phyloP scores from a whole-genome alignment of 2,329 filamentous ascomycete species.

The Diaporthe aspalathi region DNA sequence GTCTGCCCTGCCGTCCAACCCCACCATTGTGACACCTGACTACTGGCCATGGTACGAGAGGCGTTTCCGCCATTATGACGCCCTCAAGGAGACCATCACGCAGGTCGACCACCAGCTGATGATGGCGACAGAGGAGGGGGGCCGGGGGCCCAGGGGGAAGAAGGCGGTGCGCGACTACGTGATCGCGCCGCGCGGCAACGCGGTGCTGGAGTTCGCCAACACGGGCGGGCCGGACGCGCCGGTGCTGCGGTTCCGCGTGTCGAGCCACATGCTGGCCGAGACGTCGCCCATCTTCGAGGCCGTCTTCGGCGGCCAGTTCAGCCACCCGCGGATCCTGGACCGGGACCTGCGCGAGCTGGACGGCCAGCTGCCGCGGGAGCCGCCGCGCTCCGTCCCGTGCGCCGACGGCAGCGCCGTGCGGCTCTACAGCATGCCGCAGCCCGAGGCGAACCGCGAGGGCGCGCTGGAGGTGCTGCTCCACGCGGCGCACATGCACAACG shows the following conservation, averaged over 20 bases:
- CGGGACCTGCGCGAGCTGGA: conserved; percentile 49
- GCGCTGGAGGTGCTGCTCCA: conserved; percentile 61
- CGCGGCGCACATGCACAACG: conserved; percentile 63
- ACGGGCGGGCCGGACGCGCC: conserved; percentile 50
- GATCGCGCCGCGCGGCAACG: conserved; percentile 60
- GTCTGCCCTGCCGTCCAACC: neutral
- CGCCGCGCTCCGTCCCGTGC: conserved; percentile 52
- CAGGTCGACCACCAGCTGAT: conserved; percentile 55
- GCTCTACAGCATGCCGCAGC: conserved; percentile 65
- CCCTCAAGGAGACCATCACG: conserved; percentile 54
- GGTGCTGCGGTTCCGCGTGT: conserved; percentile 62
- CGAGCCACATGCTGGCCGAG: conserved; percentile 61
- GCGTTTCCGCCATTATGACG: conserved; percentile 60
- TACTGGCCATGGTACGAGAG: conserved; percentile 59
- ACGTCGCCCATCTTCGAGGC: conserved; percentile 63
- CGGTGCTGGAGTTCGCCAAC: conserved; percentile 65
- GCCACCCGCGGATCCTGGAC: conserved; percentile 37
- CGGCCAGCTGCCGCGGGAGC: conserved; percentile 49
- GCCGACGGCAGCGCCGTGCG: conserved; percentile 57
- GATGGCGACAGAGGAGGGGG: conserved; percentile 54
- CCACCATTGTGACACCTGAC: conserved; percentile 35
- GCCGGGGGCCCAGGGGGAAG: conserved; percentile 50
- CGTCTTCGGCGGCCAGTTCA: conserved; percentile 52
- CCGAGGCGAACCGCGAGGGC: conserved; percentile 55
- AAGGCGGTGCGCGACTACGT: conserved; percentile 53